Conservation (phyloP, 2,329 filamentous ascomycete genomes). For the Akanthomyces lecanii region DNA sequence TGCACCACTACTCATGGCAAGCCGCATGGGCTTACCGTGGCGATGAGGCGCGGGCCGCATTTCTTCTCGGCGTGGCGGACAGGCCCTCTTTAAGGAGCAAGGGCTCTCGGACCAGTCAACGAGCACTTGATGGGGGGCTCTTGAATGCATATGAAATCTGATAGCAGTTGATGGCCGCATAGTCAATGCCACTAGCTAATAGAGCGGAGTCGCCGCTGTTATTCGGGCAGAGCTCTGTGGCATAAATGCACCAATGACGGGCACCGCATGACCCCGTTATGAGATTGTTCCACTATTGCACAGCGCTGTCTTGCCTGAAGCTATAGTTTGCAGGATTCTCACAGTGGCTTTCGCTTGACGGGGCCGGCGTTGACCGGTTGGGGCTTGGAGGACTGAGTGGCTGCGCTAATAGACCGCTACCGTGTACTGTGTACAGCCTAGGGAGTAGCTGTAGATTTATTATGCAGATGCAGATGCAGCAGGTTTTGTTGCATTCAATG, state of each 20-base stretch:
- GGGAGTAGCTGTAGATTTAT: neutral
- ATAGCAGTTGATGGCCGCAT: neutral
- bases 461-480: neutral
- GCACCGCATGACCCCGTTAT: neutral
- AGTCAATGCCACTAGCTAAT: neutral
- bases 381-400: neutral
- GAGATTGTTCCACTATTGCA: neutral
- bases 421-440: neutral
- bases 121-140: neutral
- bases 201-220: neutral
- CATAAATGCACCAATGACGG: neutral
- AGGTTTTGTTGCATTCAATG: neutral
- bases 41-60: no score
- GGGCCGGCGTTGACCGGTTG: neutral
- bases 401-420: neutral
- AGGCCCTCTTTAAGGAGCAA: no score
- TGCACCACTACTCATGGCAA: no score
- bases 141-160: neutral
- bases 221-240: neutral
- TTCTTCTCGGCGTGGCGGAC: no score
- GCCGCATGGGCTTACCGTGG: no score
- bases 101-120: neutral
- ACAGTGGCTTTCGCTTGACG: neutral
- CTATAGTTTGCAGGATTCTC: neutral
- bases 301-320: neutral